Evolutionary conservation across 169 alveolate genomes (phyloP).

Genomic region (Amoebophrya sp.): DNA sequence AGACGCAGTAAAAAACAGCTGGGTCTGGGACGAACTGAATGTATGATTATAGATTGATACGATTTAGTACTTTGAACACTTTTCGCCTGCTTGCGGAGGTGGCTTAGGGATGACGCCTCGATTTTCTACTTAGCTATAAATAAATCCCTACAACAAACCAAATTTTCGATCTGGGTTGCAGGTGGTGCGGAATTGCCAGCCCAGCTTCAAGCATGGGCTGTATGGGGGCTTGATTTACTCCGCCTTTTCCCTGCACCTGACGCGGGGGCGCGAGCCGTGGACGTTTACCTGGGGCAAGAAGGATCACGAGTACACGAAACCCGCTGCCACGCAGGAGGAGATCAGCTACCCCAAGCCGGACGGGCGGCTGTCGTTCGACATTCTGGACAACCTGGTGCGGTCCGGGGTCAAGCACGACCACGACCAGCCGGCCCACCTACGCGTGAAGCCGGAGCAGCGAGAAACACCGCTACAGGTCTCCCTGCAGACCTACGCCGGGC

Average conservation of each 20-base stretch:
- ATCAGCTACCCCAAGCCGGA: slow-evolving; percentile 65
- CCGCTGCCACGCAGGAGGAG: slow-evolving; percentile 34
- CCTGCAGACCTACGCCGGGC: slow-evolving; percentile 48
- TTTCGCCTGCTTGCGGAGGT: too few relatives aligned
- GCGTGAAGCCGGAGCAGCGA: slow-evolving; percentile 34
- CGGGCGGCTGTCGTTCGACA: slow-evolving; percentile 52
- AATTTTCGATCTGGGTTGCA: too few relatives aligned
- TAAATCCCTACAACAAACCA: neutral
- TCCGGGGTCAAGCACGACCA: slow-evolving; percentile 66
- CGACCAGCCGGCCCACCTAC: slow-evolving; percentile 70
- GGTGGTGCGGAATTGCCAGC: slow-evolving; percentile 43
- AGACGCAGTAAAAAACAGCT: slow-evolving; percentile 34
- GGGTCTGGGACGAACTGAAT: slow-evolving; percentile 45
- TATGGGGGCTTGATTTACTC: slow-evolving; percentile 44
- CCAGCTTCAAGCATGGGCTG: slow-evolving; percentile 42
- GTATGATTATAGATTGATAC: slow-evolving; percentile 13
- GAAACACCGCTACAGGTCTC: slow-evolving; percentile 42
- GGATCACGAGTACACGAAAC: slow-evolving; percentile 48
- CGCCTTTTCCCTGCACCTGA: slow-evolving; percentile 19
- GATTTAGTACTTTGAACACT: too few relatives aligned
- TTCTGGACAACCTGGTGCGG: slow-evolving; percentile 52
- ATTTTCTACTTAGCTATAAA: neutral
- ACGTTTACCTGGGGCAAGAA: slow-evolving; percentile 31
- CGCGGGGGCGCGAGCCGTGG: slow-evolving; percentile 58
- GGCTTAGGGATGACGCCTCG: too few relatives aligned